Conservation (phyloP, 441 rosid species). For the Eruca vesicaria region DNA sequence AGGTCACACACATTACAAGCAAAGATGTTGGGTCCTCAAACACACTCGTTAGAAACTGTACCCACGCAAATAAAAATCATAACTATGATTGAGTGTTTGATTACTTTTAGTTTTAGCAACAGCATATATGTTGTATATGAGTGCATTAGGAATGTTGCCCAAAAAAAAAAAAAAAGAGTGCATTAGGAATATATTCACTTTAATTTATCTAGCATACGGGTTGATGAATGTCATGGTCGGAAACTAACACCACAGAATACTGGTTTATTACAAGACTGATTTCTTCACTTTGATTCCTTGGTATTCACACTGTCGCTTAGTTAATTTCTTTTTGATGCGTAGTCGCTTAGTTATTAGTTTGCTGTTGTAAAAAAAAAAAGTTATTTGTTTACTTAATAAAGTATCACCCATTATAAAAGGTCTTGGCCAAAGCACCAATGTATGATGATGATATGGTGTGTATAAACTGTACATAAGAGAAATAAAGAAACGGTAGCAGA, state of each 20-base stretch:
- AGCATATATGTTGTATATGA: not conserved
- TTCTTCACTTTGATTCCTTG: not conserved
- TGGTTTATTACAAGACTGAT: not conserved
- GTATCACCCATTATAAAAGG: not conserved
- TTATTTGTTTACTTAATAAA: not conserved
- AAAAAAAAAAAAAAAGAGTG: no score
- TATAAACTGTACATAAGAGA: not conserved
- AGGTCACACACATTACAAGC: slow-evolving; percentile 19
- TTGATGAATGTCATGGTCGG: not conserved
- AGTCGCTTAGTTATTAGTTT: not conserved
- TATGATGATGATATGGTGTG: not conserved
- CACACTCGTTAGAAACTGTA: slow-evolving; percentile 5
- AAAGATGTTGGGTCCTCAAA: slow-evolving; percentile 15
- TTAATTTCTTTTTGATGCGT: no score
- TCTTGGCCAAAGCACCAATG: not conserved
- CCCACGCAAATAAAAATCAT: slow-evolving; percentile 8
- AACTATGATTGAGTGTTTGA: slow-evolving; percentile 8
- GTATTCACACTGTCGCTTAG: not conserved
- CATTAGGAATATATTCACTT: not conserved
- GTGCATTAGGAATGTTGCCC: not conserved
- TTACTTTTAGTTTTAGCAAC: slow-evolving; percentile 13
- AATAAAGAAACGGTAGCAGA: slow-evolving; percentile 3
- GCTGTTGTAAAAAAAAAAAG: no score
- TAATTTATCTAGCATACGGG: not conserved
- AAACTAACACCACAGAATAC: not conserved